These are phyloP conservation scores for Fusarium pininemorale DNA, from an alignment of 2,329 filamentous ascomycete species.

Conservation along the genomic window DNA sequence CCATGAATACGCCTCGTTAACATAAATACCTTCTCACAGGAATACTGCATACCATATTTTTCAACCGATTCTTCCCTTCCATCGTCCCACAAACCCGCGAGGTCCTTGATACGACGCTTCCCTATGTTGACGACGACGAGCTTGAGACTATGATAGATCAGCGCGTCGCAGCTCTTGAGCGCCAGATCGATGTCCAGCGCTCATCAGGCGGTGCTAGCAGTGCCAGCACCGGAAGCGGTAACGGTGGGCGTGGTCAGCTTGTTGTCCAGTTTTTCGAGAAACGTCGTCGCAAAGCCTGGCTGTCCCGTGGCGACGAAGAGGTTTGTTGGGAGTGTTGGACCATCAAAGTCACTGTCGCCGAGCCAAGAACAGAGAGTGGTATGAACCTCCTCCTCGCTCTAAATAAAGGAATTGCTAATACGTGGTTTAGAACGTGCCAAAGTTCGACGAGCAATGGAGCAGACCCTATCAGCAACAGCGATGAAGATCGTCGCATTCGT, in stretches of 20 bases:
- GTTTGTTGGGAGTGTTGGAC: conserved; percentile 98
- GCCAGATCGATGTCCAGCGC: conserved; percentile 74
- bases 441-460: conserved; percentile 89
- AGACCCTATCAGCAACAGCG: conserved; percentile 84
- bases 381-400: conserved; percentile 44
- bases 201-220: conserved; percentile 42
- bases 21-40: conserved; percentile 58
- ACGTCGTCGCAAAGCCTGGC: conserved; percentile 81
- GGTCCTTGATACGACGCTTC: conserved; percentile 88
- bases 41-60: conserved; percentile 97
- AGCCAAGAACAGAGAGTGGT: conserved; percentile 89
- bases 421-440: conserved; percentile 77
- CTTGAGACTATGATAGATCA: conserved; percentile 94
- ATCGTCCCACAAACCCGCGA: conserved; percentile 85
- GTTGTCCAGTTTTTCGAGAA: conserved; percentile 96
- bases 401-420: background rate
- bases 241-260: conserved; percentile 77
- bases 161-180: conserved; percentile 79
- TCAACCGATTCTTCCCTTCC: conserved; percentile 95
- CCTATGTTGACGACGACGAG: conserved; percentile 88
- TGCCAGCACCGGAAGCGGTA: conserved; percentile 23
- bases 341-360: conserved; percentile 90
- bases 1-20: background rate
- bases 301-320: conserved; percentile 86
- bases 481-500: conserved; percentile 90